Evolutionary conservation across 176 grass and related monocot genomes (phyloP), one percentile per base, ranked within the genome.

Genomic region (Lolium multiflorum): DNA sequence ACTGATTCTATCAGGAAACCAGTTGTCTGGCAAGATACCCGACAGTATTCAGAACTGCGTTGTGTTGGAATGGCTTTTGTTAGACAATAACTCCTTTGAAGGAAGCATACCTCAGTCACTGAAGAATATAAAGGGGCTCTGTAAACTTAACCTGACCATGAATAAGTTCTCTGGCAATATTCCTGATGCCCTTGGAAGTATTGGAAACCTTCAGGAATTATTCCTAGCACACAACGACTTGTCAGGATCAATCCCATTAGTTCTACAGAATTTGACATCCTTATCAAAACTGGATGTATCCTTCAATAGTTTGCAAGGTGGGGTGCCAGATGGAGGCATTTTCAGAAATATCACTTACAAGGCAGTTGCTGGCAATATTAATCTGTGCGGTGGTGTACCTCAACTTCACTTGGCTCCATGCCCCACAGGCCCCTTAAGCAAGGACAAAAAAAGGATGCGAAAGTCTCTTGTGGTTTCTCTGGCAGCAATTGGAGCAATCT

Each of bases 201-300:
- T 31, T 65, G 4, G 7, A 31, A 15, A 15, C 25, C 62, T 65
- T 2, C 25, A 65, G 11, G 62, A 31, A 15, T 13, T 65, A 4
- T 3, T 31, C 62, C 5, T 65, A 35, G 5, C 25, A 65, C 62
- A 65, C 62, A 65, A 65, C 25, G 7, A 65, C 62, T 65, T 62
- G 62, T 65, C 62, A 16, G 62, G 25, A 22, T 35, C 62, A 62
- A 62, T 62, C 22, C 60, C 60, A 1, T 1, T 10, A 62, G 10
- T 62, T 62, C 22, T 62, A 62, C 62, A 65, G 25, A 65, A 65
- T 31, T 65, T 65, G 62, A 65, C 62, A 65, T 65, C 62, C 15
- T 15, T 65, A 0, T 65, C 24, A 4, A 2, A 14, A 65, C 7
- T 65, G 62, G 62, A 65, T 26, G 22, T 62, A 26, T 62, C 60